phyloP scores from a whole-genome alignment of 2,329 filamentous ascomycete species.

The Apiospora malaysiana region DNA sequence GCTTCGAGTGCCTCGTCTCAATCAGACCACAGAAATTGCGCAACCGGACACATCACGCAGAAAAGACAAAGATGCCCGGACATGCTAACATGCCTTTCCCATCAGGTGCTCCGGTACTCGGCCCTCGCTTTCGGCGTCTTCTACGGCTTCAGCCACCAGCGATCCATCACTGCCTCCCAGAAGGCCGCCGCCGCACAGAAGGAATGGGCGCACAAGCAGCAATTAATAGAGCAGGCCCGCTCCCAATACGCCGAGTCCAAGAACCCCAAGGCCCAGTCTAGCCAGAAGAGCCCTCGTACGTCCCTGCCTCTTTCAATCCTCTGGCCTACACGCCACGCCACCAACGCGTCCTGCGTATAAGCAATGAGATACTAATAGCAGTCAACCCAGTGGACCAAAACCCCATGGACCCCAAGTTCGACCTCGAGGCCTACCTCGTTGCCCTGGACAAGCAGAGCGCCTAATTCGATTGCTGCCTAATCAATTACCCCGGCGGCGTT shows the following conservation, averaged over 20 bases:
- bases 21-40: background rate
- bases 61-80: background rate
- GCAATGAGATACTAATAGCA: background rate
- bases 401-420: conserved; percentile 86
- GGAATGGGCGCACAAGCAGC: conserved; percentile 90
- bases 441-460: conserved; percentile 62
- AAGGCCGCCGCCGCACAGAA: conserved; percentile 74
- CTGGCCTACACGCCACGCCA: background rate
- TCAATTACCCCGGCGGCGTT: conserved; percentile 17
- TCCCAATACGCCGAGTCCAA: conserved; percentile 82
- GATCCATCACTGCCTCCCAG: conserved; percentile 74
- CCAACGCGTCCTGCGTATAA: background rate
- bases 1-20: background rate
- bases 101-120: conserved; percentile 94
- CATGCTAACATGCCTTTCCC: conserved; percentile 27
- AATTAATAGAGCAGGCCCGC: conserved; percentile 92
- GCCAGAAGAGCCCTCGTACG: conserved; percentile 43
- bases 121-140: conserved; percentile 89
- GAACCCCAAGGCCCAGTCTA: conserved; percentile 53
- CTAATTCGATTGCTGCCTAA: conserved; percentile 39
- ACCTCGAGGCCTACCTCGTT: conserved; percentile 84
- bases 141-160: conserved; percentile 96
- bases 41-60: background rate
- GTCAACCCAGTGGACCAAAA: conserved; percentile 70
- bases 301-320: conserved; percentile 28